A percentile compares a stretch with the other conserved stretches of the same genome.
These are phyloP conservation scores for Trametes villosa DNA, from an alignment of 768 basidiomycete species.

Conservation along the genomic window DNA sequence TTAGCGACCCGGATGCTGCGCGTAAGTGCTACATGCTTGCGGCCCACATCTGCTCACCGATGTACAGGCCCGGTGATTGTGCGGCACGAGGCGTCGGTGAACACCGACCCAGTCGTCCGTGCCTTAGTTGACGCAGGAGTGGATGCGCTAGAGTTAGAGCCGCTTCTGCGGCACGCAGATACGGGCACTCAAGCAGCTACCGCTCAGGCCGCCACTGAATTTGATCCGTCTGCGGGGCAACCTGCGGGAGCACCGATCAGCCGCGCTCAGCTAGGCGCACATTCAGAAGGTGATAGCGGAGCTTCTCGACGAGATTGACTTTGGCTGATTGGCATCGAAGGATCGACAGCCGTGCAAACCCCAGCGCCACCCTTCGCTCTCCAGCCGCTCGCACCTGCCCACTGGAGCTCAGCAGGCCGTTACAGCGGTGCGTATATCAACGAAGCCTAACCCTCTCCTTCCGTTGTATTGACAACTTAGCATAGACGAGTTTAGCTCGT, in stretches of 20 bases:
- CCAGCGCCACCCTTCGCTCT: background rate
- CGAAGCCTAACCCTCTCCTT: background rate
- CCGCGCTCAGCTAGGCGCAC: too few species aligned
- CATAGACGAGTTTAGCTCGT: background rate
- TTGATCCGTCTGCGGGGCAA: too few species aligned
- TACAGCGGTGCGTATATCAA: background rate
- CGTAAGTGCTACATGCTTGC: background rate
- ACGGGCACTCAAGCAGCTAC: background rate
- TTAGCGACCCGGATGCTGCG: slow-evolving; percentile 24
- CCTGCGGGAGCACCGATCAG: too few species aligned
- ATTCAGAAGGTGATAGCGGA: background rate
- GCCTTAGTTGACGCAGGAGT: slow-evolving; percentile 2
- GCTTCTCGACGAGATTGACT: background rate
- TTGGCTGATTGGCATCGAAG: background rate
- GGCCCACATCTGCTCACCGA: background rate
- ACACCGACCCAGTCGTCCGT: slow-evolving; percentile 1
- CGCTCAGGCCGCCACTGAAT: too few species aligned
- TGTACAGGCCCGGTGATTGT: slow-evolving; percentile 4
- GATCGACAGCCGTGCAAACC: background rate
- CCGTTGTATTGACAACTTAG: background rate
- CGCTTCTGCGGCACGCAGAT: background rate
- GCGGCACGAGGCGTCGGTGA: slow-evolving; percentile 17
- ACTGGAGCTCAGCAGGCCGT: background rate
- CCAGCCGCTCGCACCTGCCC: background rate
- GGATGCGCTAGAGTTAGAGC: background rate